phyloP scores from a whole-genome alignment of 148 eudicot genomes.

The Selenicereus undatus region DNA sequence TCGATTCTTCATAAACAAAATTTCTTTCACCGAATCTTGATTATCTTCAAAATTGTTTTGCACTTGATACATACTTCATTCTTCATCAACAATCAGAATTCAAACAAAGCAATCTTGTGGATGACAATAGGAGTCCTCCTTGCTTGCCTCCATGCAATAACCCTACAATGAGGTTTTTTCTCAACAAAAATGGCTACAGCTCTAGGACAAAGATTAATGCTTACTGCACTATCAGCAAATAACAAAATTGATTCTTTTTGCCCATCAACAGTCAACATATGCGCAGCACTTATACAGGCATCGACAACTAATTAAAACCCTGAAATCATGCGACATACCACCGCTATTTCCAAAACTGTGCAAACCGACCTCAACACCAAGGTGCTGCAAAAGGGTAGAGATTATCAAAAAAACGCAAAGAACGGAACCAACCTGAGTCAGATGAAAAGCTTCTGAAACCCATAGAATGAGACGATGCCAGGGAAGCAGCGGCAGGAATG shows the following conservation, averaged over 20 bases:
- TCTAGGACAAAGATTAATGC: background rate
- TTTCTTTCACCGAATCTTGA: background rate
- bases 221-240: background rate
- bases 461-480: conserved; percentile 17
- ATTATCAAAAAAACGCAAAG: background rate
- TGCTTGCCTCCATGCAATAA: background rate
- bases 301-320: background rate
- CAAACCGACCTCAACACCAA: background rate
- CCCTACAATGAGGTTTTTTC: background rate
- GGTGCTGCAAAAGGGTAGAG: too few species aligned
- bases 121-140: background rate
- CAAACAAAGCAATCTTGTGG: background rate
- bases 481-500: conserved; percentile 23
- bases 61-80: background rate
- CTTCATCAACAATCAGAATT: background rate
- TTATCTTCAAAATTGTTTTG: background rate
- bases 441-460: conserved; percentile 26
- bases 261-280: background rate
- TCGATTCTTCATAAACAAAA: background rate
- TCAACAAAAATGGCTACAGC: background rate
- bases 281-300: background rate
- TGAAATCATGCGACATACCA: background rate
- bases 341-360: background rate
- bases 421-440: conserved; percentile 15
- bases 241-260: background rate